Evolutionary conservation across 192 early-diverging fungal genomes (phyloP).

Genomic region (Ambispora gerdemannii): DNA sequence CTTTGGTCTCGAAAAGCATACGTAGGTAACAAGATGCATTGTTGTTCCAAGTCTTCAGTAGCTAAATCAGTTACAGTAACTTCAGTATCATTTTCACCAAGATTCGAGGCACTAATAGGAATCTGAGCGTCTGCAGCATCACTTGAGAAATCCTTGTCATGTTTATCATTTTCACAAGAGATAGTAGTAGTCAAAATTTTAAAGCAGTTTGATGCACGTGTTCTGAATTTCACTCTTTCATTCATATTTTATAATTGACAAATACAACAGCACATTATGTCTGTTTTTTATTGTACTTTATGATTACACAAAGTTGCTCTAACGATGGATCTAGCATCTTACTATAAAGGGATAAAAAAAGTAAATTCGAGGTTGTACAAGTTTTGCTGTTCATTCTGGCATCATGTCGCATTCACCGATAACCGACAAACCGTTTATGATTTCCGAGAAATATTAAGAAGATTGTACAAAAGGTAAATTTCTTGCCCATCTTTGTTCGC

Average conservation of each 20-base stretch:
- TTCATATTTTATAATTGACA: not conserved
- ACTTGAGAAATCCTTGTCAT: not conserved
- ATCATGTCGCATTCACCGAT: too few relatives aligned
- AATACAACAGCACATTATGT: not conserved
- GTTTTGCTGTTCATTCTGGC: too few relatives aligned
- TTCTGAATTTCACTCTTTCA: not conserved
- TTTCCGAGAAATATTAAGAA: too few relatives aligned
- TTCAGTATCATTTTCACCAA: not conserved
- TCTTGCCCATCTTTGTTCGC: not conserved
- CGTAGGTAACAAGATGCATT: conserved; percentile 24
- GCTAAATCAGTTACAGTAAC: not conserved
- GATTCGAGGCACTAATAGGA: not conserved
- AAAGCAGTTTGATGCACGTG: not conserved
- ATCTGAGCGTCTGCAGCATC: not conserved
- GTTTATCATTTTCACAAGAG: not conserved
- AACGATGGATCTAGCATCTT: too few relatives aligned
- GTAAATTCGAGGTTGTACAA: too few relatives aligned
- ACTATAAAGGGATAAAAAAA: too few relatives aligned
- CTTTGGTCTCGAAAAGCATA: conserved; percentile 18
- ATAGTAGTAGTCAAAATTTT: not conserved
- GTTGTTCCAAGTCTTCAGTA: conserved; percentile 3
- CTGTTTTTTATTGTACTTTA: too few relatives aligned
- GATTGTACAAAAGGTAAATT: not conserved
- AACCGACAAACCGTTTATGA: too few relatives aligned
- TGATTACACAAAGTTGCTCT: too few relatives aligned